These are phyloP conservation scores for Trifolium repens DNA, from an alignment of 306 rosid species.

Conservation along the genomic window DNA sequence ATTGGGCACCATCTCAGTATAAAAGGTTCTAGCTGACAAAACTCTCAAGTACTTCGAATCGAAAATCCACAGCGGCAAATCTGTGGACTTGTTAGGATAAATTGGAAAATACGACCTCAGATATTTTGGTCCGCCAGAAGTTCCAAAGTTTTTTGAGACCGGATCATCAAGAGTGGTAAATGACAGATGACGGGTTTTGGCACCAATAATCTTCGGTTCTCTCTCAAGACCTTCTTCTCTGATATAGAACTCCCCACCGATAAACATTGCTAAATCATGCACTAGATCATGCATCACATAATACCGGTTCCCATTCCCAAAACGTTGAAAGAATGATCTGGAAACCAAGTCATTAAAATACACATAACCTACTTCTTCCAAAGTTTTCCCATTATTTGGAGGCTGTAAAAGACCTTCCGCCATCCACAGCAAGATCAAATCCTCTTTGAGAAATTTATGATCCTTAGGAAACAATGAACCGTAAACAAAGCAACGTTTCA, in stretches of 20 bases:
- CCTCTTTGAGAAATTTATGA: not conserved
- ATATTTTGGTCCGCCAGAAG: too few species aligned
- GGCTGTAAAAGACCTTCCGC: conserved; percentile 15
- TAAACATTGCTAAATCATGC: conserved; percentile 4
- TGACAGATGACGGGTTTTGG: too few species aligned
- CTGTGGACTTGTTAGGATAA: too few species aligned
- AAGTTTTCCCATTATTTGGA: not conserved
- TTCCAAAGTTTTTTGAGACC: too few species aligned
- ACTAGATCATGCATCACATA: conserved; percentile 11
- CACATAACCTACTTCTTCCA: conserved; percentile 7
- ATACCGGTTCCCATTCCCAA: not conserved
- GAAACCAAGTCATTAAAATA: conserved; percentile 26
- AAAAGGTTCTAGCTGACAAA: too few species aligned
- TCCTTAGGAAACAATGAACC: conserved; percentile 15
- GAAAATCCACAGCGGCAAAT: too few species aligned
- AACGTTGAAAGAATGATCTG: conserved; percentile 9
- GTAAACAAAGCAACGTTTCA: conserved; percentile 27
- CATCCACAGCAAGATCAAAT: conserved; percentile 15
- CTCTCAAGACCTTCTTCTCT: too few species aligned
- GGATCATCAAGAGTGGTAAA: too few species aligned
- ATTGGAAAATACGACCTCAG: too few species aligned
- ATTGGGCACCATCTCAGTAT: too few species aligned
- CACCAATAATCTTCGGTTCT: too few species aligned
- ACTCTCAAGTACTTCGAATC: too few species aligned
- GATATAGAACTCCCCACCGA: not conserved